Evolutionary conservation across 2,329 filamentous ascomycete genomes (phyloP), one percentile per base, ranked within the genome.

Genomic region (Xylaria sp.): DNA sequence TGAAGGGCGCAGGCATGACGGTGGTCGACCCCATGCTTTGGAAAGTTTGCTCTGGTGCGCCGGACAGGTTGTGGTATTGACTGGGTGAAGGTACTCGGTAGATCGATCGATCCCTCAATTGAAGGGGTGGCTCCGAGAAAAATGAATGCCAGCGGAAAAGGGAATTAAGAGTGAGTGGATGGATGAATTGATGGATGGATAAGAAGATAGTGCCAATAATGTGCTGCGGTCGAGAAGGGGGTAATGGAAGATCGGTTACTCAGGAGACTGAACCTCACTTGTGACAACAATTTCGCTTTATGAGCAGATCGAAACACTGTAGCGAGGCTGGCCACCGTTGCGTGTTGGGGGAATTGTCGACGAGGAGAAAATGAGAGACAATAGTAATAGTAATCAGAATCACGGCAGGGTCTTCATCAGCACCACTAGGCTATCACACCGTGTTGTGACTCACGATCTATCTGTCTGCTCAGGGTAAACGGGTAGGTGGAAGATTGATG

Each of bases 11-110:
- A 3, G 43, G 43, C 9, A 23, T 23, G n/a, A 9, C 23, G 18
- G 64, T 31, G 15, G 3, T 2, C 2, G 1, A 2, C 25, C 25
- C n/a, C 60, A 70, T 67, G n/a, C n/a, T 31, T 52, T 62, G 57
- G 15, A 58, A 25, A n/a, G 25, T 57, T 18, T n/a, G n/a, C 18
- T 46, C 43, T 7, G 13, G 43, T 20, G 43, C 33, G 20, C 13
- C 33, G n/a, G 7, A 23, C 2, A 2, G 46, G 10, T 8, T 23
- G 23, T 9, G 18, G 10, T 49, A 13, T 23, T 23, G n/a, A 9
- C 8, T 10, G n/a, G 2, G 10, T 20, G 20, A 23, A 5, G 20
- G 46, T 10, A 4, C 20, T 5, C 23, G 9, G 20, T 49, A 13
- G 20, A 49, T 49, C 7, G 43, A 48, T 48, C 4, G 41, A 46